Evolutionary conservation across 2,329 filamentous ascomycete genomes (phyloP).

Genomic region (Grosmannia clavigera): DNA sequence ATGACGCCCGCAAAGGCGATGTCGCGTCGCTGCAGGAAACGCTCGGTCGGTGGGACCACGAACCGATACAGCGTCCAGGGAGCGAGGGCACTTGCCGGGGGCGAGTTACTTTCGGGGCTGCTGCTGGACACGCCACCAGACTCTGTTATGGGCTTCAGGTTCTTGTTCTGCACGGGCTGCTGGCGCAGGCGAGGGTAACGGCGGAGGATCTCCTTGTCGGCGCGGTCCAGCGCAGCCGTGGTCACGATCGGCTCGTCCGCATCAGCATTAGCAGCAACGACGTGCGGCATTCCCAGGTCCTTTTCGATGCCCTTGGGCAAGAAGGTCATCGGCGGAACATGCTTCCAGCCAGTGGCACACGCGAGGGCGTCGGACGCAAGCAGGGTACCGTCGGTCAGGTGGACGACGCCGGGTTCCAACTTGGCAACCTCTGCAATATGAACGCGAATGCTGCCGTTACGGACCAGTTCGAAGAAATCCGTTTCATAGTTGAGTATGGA

Average conservation of each 20-base stretch:
- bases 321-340: constrained; percentile 39
- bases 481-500: constrained; percentile 49
- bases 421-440: constrained; percentile 38
- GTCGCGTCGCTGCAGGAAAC: constrained; percentile 25
- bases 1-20: constrained; percentile 33
- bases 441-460: constrained; percentile 36
- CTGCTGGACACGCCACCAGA: constrained; percentile 24
- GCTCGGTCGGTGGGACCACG: constrained; percentile 28
- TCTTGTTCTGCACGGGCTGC: constrained; percentile 36
- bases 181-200: constrained; percentile 39
- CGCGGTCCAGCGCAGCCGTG: constrained; percentile 14
- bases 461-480: constrained; percentile 44
- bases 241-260: constrained; percentile 10
- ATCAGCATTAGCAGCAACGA: constrained; percentile 6
- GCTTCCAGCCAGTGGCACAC: constrained; percentile 48
- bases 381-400: constrained; percentile 34
- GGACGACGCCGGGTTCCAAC: constrained; percentile 32
- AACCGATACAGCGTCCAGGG: constrained; percentile 33
- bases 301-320: constrained; percentile 31
- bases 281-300: constrained; percentile 37
- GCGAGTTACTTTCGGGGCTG: constrained; percentile 18
- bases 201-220: constrained; percentile 40
- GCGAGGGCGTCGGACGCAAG: constrained; percentile 39
- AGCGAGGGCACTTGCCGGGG: constrained; percentile 21
- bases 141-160: constrained; percentile 29